Percentiles rank a stretch among this genome's conserved stretches.
These are phyloP conservation scores for Coleophoma cylindrospora DNA, from an alignment of 2,329 filamentous ascomycete species.

Conservation along the genomic window DNA sequence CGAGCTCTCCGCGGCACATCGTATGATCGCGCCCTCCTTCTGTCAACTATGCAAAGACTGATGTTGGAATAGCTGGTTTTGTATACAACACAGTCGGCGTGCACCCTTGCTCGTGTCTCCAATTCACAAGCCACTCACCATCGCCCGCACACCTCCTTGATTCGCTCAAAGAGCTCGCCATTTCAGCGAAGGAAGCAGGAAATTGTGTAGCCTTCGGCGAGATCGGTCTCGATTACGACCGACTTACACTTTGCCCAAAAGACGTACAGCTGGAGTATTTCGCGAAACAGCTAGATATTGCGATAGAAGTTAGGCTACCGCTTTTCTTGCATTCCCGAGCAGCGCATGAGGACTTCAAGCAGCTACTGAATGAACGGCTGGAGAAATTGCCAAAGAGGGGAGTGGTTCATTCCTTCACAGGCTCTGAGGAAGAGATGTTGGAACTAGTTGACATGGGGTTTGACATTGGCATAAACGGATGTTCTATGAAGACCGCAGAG, in stretches of 20 bases:
- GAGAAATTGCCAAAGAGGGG: constrained; percentile 67
- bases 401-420: constrained; percentile 94
- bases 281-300: constrained; percentile 53
- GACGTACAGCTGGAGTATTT: constrained; percentile 83
- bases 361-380: constrained; percentile 58
- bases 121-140: constrained; percentile 61
- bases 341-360: constrained; percentile 79
- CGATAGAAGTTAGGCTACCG: constrained; percentile 60
- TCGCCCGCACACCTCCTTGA: constrained; percentile 43
- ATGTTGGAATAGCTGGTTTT: constrained; percentile 53
- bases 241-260: constrained; percentile 75
- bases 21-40: constrained; percentile 41
- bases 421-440: constrained; percentile 77
- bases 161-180: constrained; percentile 59
- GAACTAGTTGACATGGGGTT: constrained; percentile 75
- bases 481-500: constrained; percentile 89
- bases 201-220: constrained; percentile 76
- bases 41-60: constrained; percentile 8
- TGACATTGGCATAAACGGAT: constrained; percentile 94
- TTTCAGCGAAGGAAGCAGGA: constrained; percentile 39
- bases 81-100: constrained; percentile 92
- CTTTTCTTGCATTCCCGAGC: constrained; percentile 91
- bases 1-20: constrained; percentile 66
- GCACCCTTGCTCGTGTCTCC: constrained; percentile 81
- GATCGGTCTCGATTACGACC: constrained; percentile 94